These are phyloP conservation scores for Omphalea diandra DNA, from an alignment of 441 rosid genomes.

Conservation along the genomic window DNA sequence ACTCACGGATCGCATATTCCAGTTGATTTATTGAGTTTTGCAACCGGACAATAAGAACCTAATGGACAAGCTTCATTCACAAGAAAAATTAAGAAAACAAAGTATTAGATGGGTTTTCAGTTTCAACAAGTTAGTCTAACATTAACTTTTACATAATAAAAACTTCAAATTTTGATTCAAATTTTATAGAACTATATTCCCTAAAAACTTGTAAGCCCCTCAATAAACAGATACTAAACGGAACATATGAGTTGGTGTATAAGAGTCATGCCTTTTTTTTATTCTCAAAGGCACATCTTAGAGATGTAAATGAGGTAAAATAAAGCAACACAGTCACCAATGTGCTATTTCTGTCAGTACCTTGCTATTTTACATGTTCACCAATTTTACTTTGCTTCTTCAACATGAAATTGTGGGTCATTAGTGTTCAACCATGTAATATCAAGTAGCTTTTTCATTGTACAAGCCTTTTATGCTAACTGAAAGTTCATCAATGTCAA, in stretches of 20 bases:
- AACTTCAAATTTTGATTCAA: background rate
- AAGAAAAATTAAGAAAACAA: slow-evolving; percentile 23
- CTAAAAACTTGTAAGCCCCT: background rate
- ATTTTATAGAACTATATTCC: background rate
- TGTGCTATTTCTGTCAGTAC: background rate
- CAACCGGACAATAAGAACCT: slow-evolving; percentile 66
- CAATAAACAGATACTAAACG: too few relatives aligned
- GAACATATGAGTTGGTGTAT: too few relatives aligned
- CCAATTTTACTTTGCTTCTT: background rate
- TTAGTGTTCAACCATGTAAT: too few relatives aligned
- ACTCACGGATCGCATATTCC: slow-evolving; percentile 76
- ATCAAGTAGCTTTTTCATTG: background rate
- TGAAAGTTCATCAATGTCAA: background rate
- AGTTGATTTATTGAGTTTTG: slow-evolving; percentile 49
- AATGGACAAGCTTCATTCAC: slow-evolving; percentile 64
- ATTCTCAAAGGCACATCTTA: background rate
- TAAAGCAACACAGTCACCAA: background rate
- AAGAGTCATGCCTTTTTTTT: too few relatives aligned
- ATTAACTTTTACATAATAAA: background rate
- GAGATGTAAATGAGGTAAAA: background rate
- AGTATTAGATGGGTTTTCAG: slow-evolving; percentile 5
- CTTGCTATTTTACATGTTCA: background rate
- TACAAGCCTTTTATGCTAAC: background rate
- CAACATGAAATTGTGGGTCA: too few relatives aligned
- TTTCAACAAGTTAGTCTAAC: background rate